Percentiles rank a stretch among this genome's conserved stretches.
phyloP scores from a whole-genome alignment of 176 grass and related monocot species.

The Lolium multiflorum region DNA sequence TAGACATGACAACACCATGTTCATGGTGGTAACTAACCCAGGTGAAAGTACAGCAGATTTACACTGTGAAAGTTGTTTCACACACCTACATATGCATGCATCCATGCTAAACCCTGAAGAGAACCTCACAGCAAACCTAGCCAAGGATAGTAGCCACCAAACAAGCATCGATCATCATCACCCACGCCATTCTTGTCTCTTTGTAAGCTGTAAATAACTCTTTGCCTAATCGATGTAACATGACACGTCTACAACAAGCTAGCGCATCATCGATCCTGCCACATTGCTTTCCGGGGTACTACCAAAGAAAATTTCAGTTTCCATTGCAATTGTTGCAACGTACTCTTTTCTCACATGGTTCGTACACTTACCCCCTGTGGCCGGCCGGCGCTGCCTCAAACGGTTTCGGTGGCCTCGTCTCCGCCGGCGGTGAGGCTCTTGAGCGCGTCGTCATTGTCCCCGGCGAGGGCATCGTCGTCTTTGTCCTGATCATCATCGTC shows the following conservation, averaged over 20 bases:
- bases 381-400: constrained; percentile 22
- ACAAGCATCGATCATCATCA: background rate
- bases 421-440: constrained; percentile 28
- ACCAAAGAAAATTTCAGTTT: constrained; percentile 25
- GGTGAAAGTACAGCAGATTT: background rate
- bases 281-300: constrained; percentile 30
- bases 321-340: constrained; percentile 7
- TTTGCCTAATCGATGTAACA: constrained; percentile 32
- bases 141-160: background rate
- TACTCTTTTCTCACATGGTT: constrained; percentile 17
- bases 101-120: background rate
- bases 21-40: background rate
- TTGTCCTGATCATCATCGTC: background rate
- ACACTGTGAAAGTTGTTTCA: background rate
- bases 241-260: constrained; percentile 42
- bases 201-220: constrained; percentile 21
- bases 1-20: background rate
- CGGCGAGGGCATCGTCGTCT: background rate
- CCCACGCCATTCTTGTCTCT: constrained; percentile 15
- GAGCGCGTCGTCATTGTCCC: constrained; percentile 20
- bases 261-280: constrained; percentile 16
- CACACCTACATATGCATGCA: constrained; percentile 2
- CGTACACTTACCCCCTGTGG: constrained; percentile 2
- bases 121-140: background rate
- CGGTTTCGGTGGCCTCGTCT: constrained; percentile 18